Conservation (phyloP, 2,329 filamentous ascomycete species). For the Diaporthe sp. region DNA sequence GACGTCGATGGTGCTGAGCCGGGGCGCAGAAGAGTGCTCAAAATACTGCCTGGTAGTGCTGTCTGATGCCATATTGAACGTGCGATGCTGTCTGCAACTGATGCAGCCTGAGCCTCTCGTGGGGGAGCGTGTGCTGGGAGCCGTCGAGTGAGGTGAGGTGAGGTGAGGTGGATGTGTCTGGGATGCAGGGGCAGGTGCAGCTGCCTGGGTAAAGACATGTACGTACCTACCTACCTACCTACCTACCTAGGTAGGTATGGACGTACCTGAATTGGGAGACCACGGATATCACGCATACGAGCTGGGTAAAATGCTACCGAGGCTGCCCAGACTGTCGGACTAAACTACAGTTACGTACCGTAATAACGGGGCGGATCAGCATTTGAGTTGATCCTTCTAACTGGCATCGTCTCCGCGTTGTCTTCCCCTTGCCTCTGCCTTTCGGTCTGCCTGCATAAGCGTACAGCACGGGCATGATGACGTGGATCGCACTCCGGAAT, state of each 20-base stretch:
- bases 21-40: conserved; percentile 56
- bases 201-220: not conserved
- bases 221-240: not conserved
- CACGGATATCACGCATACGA: not conserved
- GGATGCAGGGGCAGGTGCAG: not conserved
- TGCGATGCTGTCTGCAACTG: not conserved
- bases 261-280: not conserved
- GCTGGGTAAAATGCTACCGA: not conserved
- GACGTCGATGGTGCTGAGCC: conserved; percentile 59
- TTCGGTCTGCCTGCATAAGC: conserved; percentile 15
- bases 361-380: not conserved
- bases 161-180: not conserved
- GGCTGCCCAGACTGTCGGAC: not conserved
- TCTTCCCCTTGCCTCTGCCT: not conserved
- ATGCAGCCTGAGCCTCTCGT: not conserved
- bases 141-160: not conserved
- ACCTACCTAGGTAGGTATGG: no score
- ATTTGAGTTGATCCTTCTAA: not conserved
- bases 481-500: not conserved
- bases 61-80: conserved; percentile 24
- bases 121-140: not conserved
- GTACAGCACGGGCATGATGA: conserved; percentile 6
- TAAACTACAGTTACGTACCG: not conserved
- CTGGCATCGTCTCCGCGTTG: not conserved
- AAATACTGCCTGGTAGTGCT: conserved; percentile 52